Base-by-base conservation (phyloP, 495 filamentous ascomycete genomes). In the Aspergillus avenaceus region DNA sequence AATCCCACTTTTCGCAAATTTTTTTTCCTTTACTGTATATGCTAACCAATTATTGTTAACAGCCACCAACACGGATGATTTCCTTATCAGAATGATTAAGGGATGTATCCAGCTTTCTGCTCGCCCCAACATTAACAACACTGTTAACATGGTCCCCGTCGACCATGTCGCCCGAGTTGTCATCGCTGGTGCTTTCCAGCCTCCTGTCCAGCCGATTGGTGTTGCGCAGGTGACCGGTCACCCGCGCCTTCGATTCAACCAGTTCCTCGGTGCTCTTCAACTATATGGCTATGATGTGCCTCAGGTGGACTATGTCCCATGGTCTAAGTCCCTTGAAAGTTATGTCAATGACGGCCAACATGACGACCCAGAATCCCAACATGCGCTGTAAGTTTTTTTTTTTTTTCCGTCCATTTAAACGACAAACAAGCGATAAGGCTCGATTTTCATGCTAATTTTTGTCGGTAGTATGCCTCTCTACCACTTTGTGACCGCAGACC, bases 61-160 rank as follows among this genome's bases (percentile, higher is more conserved):
- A 55, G 81, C 85, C 18, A 84, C 82, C 53, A 91, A 85, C 66
- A 90, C 86, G 8, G 92, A 97, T 61, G 92, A 97, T 69, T 97
- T 97, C 76, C 73, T 97, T 19, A 80, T 96, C 45, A 86, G 93
- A 41, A 80, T 97, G 78, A 63, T 86, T 28, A 96, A 96, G 69
- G 92, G 90, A 38, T 95, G 89, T 53, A 79, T 95, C 41, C 93
- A 98, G 64, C 72, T 96, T 0, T 68, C 66, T 0, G 70, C 76
- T 22, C 80, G 86, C 2, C 93, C 93, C 0, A 75, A 80, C 50
- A 91, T 98, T 54, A 61, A 73, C 67, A 98, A 96, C 69, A 91
- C 88, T 0, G 82, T 97, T 61, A 98, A 98, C 70, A 82, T 83
- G 62, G 90, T 96, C 3, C 93, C 93, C 0, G 91, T 97, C 22